Conservation (phyloP, 2,329 filamentous ascomycete species). For the Apiospora arundinis region DNA sequence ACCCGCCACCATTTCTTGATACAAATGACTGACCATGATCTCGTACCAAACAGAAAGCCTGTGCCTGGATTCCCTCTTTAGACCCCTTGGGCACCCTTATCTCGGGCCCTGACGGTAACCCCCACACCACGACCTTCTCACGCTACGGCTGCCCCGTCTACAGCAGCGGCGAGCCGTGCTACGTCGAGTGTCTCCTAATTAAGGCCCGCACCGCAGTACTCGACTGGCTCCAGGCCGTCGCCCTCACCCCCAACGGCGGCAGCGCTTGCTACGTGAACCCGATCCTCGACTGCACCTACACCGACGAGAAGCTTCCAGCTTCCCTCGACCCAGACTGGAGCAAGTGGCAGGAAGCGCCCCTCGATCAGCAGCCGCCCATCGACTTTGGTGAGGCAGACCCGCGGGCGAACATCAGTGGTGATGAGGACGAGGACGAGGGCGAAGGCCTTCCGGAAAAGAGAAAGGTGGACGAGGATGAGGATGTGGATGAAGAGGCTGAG, state of each 20-base stretch:
- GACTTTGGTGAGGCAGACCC: conserved; percentile 17
- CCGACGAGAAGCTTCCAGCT: conserved; percentile 28
- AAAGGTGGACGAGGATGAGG: background rate
- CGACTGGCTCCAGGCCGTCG: conserved; percentile 66
- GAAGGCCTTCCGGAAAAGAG: background rate
- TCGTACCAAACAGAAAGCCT: conserved; percentile 54
- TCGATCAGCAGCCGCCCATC: background rate
- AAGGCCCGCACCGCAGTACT: conserved; percentile 60
- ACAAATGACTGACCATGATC: background rate
- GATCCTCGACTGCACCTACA: conserved; percentile 32
- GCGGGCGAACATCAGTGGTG: background rate
- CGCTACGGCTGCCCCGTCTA: conserved; percentile 69
- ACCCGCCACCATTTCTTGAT: background rate
- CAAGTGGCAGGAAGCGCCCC: conserved; percentile 23
- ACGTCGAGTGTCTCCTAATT: conserved; percentile 69
- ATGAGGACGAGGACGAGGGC: conserved; percentile 18
- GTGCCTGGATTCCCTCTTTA: conserved; percentile 64
- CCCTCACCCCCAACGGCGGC: conserved; percentile 38
- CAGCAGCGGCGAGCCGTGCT: conserved; percentile 66
- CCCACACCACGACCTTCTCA: conserved; percentile 45
- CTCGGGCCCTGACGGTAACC: conserved; percentile 57
- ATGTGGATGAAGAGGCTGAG: background rate
- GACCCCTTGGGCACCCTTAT: conserved; percentile 60
- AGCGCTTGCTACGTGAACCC: conserved; percentile 47
- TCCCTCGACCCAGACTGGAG: conserved; percentile 38